A percentile compares a stretch with the other conserved stretches of the same genome.
phyloP scores from a whole-genome alignment of 345 rosid species.

The Linum lewisii region DNA sequence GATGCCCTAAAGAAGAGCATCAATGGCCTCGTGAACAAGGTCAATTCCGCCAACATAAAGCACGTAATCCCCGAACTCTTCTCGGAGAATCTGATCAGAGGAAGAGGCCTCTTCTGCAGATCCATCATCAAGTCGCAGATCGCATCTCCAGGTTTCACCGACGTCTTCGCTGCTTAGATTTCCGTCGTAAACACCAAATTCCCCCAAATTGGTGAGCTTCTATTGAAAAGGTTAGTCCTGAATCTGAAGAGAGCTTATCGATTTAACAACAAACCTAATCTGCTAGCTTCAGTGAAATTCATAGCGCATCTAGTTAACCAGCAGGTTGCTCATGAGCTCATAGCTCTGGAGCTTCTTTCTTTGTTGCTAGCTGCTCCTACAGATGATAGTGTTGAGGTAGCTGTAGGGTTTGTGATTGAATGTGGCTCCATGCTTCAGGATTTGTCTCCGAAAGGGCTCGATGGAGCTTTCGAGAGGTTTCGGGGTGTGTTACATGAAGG shows the following conservation, averaged over 20 bases:
- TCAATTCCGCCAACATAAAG: conserved; percentile 73
- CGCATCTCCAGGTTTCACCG: conserved; percentile 90
- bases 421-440: not conserved
- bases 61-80: conserved; percentile 79
- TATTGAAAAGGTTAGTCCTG: not conserved
- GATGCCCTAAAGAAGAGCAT: conserved; percentile 95
- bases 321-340: conserved; percentile 20
- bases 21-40: conserved; percentile 88
- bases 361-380: conserved; percentile 32
- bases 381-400: not conserved
- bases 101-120: conserved; percentile 85
- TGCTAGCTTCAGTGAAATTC: conserved; percentile 54
- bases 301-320: conserved; percentile 15
- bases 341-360: conserved; percentile 65
- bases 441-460: not conserved
- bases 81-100: conserved; percentile 78
- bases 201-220: not conserved
- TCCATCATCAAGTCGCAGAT: conserved; percentile 93
- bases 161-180: conserved; percentile 76
- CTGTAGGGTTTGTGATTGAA: not conserved
- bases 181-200: conserved; percentile 65
- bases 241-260: not conserved
- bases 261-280: conserved; percentile 1
- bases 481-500: conserved; percentile 95
- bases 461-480: conserved; percentile 8